phyloP scores from a whole-genome alignment of 1,284 basidiomycete genomes.

The Trichosporon inkin region DNA sequence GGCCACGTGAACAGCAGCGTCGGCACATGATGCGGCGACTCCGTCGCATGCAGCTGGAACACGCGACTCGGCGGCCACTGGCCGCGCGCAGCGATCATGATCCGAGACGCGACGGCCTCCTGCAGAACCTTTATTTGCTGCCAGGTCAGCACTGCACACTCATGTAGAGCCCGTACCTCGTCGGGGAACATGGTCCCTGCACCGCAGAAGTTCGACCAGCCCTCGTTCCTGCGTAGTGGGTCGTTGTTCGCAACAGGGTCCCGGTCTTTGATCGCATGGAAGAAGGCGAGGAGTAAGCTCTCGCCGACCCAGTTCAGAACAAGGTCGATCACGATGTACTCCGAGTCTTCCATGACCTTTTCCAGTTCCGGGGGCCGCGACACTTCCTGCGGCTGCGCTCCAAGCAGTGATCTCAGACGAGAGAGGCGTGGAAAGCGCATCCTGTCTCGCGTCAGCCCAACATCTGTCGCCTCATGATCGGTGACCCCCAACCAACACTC shows the following conservation, averaged over 20 bases:
- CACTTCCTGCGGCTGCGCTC: constrained; percentile 47
- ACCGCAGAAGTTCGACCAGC: constrained; percentile 94
- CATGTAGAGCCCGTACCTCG: constrained; percentile 45
- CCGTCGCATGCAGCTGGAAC: constrained; percentile 46
- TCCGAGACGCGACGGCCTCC: constrained; percentile 27
- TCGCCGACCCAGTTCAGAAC: constrained; percentile 90
- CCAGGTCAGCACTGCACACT: neutral
- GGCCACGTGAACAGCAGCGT: constrained; percentile 80
- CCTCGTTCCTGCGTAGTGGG: constrained; percentile 61
- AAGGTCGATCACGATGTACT: constrained; percentile 85
- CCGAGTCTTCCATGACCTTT: constrained; percentile 65
- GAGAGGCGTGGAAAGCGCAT: constrained; percentile 54
- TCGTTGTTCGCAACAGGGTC: constrained; percentile 72
- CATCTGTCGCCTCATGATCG: neutral
- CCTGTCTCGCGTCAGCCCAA: constrained; percentile 30
- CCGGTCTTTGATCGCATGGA: constrained; percentile 69
- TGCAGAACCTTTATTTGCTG: constrained; percentile 40
- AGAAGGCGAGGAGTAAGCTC: constrained; percentile 86
- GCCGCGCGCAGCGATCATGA: constrained; percentile 28
- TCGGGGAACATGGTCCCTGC: constrained; percentile 55
- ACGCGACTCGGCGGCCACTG: constrained; percentile 43
- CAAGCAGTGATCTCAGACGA: constrained; percentile 52
- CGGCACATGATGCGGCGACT: constrained; percentile 20
- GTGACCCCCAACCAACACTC: neutral
- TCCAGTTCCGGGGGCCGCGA: constrained; percentile 56